phyloP scores from a whole-genome alignment of 2,329 filamentous ascomycete species.

The Delphinella strobiligena region DNA sequence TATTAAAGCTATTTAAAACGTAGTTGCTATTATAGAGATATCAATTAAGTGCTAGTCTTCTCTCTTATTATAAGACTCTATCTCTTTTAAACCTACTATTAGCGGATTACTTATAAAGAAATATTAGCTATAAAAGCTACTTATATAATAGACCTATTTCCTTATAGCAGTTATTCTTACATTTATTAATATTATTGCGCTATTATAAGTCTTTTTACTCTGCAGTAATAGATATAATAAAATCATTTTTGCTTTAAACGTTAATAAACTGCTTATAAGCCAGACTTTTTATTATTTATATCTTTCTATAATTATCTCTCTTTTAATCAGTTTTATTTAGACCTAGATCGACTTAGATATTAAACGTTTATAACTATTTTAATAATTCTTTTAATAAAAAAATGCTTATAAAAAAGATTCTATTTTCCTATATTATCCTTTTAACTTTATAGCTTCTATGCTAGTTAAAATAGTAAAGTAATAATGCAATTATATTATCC shows the following conservation, averaged over 20 bases:
- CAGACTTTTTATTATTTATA: constrained; percentile 36
- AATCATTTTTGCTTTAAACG: constrained; percentile 24
- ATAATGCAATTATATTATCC: background rate
- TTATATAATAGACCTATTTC: constrained; percentile 2
- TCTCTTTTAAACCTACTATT: background rate
- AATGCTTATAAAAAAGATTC: constrained; percentile 33
- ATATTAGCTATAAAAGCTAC: background rate
- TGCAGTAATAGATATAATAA: constrained; percentile 31
- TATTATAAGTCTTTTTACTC: constrained; percentile 34
- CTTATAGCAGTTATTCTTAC: constrained; percentile 14
- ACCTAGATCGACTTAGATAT: constrained; percentile 48
- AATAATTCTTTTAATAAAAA: constrained; percentile 38
- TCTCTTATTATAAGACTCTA: background rate
- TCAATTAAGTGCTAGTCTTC: too few species aligned
- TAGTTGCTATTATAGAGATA: too few species aligned
- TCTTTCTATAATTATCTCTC: constrained; percentile 41
- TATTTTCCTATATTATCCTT: constrained; percentile 45
- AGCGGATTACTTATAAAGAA: background rate
- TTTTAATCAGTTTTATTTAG: constrained; percentile 46
- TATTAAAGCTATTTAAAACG: too few species aligned
- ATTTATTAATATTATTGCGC: constrained; percentile 26
- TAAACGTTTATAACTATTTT: constrained; percentile 48
- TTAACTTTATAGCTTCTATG: constrained; percentile 33
- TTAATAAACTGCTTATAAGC: constrained; percentile 25
- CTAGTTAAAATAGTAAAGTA: constrained; percentile 24